phyloP scores from a whole-genome alignment of 306 rosid species.

The Parietaria judaica region DNA sequence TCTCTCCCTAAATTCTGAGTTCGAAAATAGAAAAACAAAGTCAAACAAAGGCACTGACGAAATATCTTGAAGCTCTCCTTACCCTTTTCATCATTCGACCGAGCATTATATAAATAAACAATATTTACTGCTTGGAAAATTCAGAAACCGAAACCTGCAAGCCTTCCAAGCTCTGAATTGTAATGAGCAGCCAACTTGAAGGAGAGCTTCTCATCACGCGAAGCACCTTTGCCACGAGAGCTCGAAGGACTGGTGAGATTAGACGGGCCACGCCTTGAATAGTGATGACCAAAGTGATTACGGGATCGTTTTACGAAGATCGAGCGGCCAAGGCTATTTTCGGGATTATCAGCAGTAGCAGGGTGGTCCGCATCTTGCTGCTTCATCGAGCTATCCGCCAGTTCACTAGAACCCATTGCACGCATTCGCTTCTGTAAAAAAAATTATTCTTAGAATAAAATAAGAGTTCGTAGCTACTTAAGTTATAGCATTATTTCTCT shows the following conservation, averaged over 20 bases:
- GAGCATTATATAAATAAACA: neutral
- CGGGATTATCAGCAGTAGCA: slow-evolving; percentile 36
- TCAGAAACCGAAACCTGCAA: slow-evolving; percentile 32
- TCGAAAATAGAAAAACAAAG: neutral
- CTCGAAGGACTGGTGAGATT: slow-evolving; percentile 53
- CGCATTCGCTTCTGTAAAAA: slow-evolving; percentile 40
- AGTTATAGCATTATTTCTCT: slow-evolving; percentile 7
- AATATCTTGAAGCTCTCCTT: too few relatives aligned
- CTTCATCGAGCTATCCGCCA: slow-evolving; percentile 45
- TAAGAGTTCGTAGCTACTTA: neutral
- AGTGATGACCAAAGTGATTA: slow-evolving; percentile 73
- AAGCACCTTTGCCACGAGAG: slow-evolving; percentile 54
- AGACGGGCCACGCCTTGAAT: slow-evolving; percentile 62
- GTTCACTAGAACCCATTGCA: slow-evolving; percentile 38
- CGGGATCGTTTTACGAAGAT: slow-evolving; percentile 70
- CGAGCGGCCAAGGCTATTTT: slow-evolving; percentile 61
- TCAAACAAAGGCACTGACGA: neutral
- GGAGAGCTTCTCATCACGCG: slow-evolving; percentile 42
- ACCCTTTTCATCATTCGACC: too few relatives aligned
- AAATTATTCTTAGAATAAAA: slow-evolving; percentile 9
- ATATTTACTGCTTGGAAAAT: neutral
- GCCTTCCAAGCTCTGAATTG: slow-evolving; percentile 35
- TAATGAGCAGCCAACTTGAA: slow-evolving; percentile 55
- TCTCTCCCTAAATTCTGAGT: slow-evolving; percentile 46
- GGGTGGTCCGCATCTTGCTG: slow-evolving; percentile 34